Base-by-base conservation (phyloP, 2,329 filamentous ascomycete genomes). In the Botrytis squamosa region DNA sequence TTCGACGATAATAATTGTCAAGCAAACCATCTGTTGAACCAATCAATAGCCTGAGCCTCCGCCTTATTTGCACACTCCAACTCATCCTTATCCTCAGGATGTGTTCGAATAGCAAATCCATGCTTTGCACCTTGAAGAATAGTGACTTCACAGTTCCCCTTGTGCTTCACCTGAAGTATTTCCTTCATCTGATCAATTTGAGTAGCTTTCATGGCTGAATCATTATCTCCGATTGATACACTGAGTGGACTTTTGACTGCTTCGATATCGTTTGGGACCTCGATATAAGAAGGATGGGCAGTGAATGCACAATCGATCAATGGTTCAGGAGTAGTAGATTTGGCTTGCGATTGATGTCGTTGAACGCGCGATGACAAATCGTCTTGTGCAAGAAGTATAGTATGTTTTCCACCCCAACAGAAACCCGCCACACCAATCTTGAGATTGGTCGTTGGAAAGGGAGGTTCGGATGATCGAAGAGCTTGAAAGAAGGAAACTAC, bases 321-420 rank as follows among this genome's bases (percentile, higher is more conserved):
- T 2, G 70, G 63, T 38, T 73, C 65, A 5, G 68, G 38, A 16
- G 60, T 60, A 20, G 29, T 18, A 18, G 64, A 29, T 10, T 75
- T 36, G 14, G 57, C 70, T 62, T 77, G 75, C 5, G 73, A 75
- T 16, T 49, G 55, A 60, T 78, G 74, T 22, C 76, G 59, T 55
- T 70, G 57, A 72, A 77, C 74, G 4, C 78, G 72, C 12, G 77
- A 76, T 38, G 76, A 77, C 1, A 79, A 77, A 8, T 81, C 77
- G 74, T 84, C 82, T 25, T 84, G 83, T 18, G 84, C 82, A 5
- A 90, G 84, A n/a, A 84, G 63, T 14, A 88, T 79, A 3, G 84
- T 81, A 76, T 89, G 85, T 75, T 87, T 86, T 38, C 88, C 89
- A 38, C 89, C 89, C 89, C 89, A 91, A 83, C 88, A 91, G 82